Evolutionary conservation across 768 basidiomycete genomes (phyloP).

Genomic region (Kwoniella europaea): DNA sequence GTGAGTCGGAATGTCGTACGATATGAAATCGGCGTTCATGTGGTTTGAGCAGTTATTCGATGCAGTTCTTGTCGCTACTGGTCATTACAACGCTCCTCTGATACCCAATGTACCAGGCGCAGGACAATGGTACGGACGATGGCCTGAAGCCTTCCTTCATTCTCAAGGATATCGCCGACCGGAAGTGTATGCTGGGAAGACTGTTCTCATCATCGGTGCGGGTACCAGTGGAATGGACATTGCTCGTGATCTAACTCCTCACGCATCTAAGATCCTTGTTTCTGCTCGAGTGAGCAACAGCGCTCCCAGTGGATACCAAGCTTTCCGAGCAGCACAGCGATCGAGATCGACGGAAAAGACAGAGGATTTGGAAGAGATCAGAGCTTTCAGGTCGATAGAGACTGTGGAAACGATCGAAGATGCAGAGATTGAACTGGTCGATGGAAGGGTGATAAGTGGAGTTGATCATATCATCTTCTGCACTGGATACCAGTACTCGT

Average conservation of each 20-base stretch:
- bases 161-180: constrained; percentile 62
- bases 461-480: constrained; percentile 60
- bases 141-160: constrained; percentile 59
- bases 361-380: constrained; percentile 59
- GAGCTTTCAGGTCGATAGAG: constrained; percentile 55
- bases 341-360: constrained; percentile 38
- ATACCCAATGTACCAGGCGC: constrained; percentile 57
- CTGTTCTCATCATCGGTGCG: constrained; percentile 62
- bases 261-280: constrained; percentile 59
- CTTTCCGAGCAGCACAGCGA: constrained; percentile 32
- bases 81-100: constrained; percentile 39
- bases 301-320: constrained; percentile 31
- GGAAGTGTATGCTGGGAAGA: constrained; percentile 58
- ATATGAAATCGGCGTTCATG: too few species aligned
- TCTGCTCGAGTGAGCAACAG: constrained; percentile 40
- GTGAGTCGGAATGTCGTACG: too few species aligned
- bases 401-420: constrained; percentile 48
- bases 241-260: constrained; percentile 49
- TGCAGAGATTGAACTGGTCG: constrained; percentile 57
- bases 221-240: constrained; percentile 60
- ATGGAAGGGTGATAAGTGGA: constrained; percentile 60
- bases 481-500: constrained; percentile 59
- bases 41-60: constrained; percentile 16
- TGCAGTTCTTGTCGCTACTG: constrained; percentile 34
- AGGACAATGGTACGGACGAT: constrained; percentile 58